phyloP scores from a whole-genome alignment of 148 eudicot genomes.

The Rheum nobile region DNA sequence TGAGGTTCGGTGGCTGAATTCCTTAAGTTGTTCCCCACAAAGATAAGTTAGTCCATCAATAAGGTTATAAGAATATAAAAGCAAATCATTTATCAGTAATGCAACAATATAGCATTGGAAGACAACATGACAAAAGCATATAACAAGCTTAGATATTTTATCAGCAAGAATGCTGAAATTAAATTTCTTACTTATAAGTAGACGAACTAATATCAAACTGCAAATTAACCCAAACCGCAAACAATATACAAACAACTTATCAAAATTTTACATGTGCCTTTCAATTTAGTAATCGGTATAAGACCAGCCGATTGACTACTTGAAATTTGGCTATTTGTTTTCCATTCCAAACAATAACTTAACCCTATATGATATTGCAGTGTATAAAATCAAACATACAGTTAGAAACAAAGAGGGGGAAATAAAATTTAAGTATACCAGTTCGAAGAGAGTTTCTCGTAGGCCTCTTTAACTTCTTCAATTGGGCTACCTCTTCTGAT shows the following conservation, averaged over 20 bases:
- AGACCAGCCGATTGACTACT: background rate
- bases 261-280: background rate
- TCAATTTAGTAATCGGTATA: background rate
- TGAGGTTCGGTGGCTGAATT: slow-evolving; percentile 37
- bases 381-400: background rate
- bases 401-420: background rate
- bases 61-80: background rate
- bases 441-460: slow-evolving; percentile 38
- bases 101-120: background rate
- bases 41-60: background rate
- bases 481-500: slow-evolving; percentile 31
- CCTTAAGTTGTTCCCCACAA: slow-evolving; percentile 27
- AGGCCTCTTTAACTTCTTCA: slow-evolving; percentile 62
- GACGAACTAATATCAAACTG: background rate
- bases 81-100: background rate
- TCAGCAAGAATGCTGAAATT: background rate
- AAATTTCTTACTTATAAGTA: background rate
- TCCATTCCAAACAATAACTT: background rate
- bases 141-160: background rate
- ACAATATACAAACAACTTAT: background rate
- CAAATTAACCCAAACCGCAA: background rate
- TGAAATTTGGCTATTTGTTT: background rate
- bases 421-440: slow-evolving; percentile 24
- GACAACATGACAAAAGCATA: background rate
- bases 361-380: background rate